Evolutionary conservation across 2,329 filamentous ascomycete species (phyloP).

Genomic region (Arthroderma uncinatum): DNA sequence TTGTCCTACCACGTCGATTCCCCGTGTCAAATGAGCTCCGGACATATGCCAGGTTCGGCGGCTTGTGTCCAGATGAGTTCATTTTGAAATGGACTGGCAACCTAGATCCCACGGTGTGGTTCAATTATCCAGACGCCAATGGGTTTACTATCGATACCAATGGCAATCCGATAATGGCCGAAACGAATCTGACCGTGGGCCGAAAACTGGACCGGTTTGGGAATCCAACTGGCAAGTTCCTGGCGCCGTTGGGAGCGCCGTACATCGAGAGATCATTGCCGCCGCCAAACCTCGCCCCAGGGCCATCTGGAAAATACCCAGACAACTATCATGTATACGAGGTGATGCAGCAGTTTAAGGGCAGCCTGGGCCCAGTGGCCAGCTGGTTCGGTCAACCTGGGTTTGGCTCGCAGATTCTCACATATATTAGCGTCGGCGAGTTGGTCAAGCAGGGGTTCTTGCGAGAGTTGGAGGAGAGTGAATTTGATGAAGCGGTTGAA

Average conservation of each 20-base stretch:
- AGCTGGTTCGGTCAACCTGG: constrained; percentile 4
- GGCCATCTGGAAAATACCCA: not conserved
- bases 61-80: not conserved
- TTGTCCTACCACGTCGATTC: not conserved
- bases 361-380: not conserved
- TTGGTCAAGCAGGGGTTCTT: not conserved
- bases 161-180: not conserved
- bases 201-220: constrained; percentile 4
- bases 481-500: not conserved
- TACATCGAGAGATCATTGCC: constrained; percentile 4
- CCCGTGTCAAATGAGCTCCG: not conserved
- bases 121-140: not conserved
- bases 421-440: not conserved
- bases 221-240: not conserved
- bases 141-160: not conserved
- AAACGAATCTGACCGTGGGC: not conserved
- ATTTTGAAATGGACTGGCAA: constrained; percentile 1
- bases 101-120: not conserved
- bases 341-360: not conserved
- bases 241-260: not conserved
- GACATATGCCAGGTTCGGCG: not conserved
- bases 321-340: constrained; percentile 5
- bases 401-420: not conserved
- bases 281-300: not conserved
- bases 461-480: not conserved